A percentile compares a stretch with the other conserved stretches of the same genome.
Conservation (phyloP, 2,329 filamentous ascomycete species). For the Aspergillus costaricaensis region DNA sequence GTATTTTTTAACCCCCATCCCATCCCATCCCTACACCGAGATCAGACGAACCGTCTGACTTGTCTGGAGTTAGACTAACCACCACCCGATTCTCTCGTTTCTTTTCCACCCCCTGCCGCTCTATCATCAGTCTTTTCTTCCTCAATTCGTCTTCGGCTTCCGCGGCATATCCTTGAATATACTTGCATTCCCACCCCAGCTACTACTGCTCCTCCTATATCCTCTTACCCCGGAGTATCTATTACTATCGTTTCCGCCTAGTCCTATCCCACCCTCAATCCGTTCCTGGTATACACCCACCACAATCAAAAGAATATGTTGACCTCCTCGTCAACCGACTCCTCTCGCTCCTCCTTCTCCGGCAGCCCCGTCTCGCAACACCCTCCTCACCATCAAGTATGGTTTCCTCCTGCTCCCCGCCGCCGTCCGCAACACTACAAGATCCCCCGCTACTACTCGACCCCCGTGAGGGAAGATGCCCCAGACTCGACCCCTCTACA, state of each 20-base stretch:
- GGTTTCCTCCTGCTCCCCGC: conserved; percentile 29
- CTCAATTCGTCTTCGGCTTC: conserved; percentile 1
- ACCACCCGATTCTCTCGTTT: conserved; percentile 7
- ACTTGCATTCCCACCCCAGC: not conserved
- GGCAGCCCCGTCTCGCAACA: conserved; percentile 30
- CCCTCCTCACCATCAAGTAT: conserved; percentile 27
- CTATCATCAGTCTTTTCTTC: conserved; percentile 1
- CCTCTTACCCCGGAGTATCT: not conserved
- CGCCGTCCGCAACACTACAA: conserved; percentile 25
- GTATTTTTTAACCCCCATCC: conserved; percentile 13
- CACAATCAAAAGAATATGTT: conserved; percentile 23
- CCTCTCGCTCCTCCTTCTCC: conserved; percentile 31
- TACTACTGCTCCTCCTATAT: not conserved
- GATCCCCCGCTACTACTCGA: conserved; percentile 37
- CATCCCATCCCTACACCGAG: conserved; percentile 14
- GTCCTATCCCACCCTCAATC: not conserved
- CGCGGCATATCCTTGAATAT: conserved; percentile 3
- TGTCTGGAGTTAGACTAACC: conserved; percentile 12
- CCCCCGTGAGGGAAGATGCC: conserved; percentile 31
- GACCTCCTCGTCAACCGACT: conserved; percentile 29
- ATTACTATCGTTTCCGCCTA: not conserved
- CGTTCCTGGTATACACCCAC: not conserved
- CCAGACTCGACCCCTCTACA: conserved; percentile 35
- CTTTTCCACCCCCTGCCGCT: not conserved
- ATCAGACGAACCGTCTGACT: conserved; percentile 18